These are phyloP conservation scores for Boletus rufocinnamomeus DNA, from an alignment of 768 basidiomycete species.

Conservation along the genomic window DNA sequence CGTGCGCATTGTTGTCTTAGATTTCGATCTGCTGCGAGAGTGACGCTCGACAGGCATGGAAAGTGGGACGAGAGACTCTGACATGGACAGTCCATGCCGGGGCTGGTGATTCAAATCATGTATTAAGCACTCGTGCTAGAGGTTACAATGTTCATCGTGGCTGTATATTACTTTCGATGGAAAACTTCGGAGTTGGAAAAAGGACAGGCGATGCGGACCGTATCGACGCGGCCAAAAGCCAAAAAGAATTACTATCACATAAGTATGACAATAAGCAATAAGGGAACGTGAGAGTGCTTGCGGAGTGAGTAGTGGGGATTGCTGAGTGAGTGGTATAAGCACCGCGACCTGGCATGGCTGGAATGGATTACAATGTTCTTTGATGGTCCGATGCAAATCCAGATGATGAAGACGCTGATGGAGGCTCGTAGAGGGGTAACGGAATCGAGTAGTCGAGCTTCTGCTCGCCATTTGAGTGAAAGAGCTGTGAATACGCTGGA, in stretches of 20 bases:
- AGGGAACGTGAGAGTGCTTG: background rate
- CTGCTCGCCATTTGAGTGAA: constrained; percentile 69
- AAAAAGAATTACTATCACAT: background rate
- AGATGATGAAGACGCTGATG: constrained; percentile 8
- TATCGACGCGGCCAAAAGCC: constrained; percentile 11
- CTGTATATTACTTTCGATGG: background rate
- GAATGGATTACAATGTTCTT: constrained; percentile 7
- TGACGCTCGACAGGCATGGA: background rate
- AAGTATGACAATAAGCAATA: constrained; percentile 2
- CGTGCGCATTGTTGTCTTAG: background rate
- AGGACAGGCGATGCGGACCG: constrained; percentile 11
- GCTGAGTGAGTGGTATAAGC: background rate
- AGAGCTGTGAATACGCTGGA: constrained; percentile 80
- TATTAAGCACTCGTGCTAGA: background rate
- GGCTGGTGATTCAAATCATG: background rate
- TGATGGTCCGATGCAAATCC: constrained; percentile 5
- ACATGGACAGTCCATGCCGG: background rate
- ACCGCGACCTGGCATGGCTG: background rate
- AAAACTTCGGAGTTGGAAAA: constrained; percentile 3
- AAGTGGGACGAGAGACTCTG: too few relatives aligned
- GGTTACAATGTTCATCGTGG: constrained; percentile 3
- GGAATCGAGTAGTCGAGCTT: constrained; percentile 67
- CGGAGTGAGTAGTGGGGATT: background rate
- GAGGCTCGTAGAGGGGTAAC: constrained; percentile 64
- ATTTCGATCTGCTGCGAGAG: background rate